phyloP scores from a whole-genome alignment of 2,329 filamentous ascomycete genomes.

The Ceratocystis cacaofunesta region DNA sequence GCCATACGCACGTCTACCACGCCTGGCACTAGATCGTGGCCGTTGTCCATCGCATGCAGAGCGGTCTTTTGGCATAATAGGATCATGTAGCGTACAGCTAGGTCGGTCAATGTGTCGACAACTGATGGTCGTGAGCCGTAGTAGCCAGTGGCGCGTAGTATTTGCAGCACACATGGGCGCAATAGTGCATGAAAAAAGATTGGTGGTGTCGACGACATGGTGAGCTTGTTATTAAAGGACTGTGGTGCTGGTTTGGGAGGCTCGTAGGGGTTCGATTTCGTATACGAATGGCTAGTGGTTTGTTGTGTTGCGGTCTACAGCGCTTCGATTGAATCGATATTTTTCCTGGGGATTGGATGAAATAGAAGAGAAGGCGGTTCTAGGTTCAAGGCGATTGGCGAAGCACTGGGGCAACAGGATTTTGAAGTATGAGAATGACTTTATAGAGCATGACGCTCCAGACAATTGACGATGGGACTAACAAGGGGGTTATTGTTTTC shows the following conservation, averaged over 20 bases:
- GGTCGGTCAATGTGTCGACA: constrained; percentile 74
- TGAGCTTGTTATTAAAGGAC: constrained; percentile 11
- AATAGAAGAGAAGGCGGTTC: not conserved
- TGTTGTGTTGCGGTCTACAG: not conserved
- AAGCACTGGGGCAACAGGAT: not conserved
- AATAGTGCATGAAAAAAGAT: constrained; percentile 59
- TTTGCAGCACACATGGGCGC: constrained; percentile 75
- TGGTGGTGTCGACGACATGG: constrained; percentile 32
- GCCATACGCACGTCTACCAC: constrained; percentile 74
- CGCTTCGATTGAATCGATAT: not conserved
- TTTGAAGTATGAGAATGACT: not conserved
- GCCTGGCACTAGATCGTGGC: constrained; percentile 36
- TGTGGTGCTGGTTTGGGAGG: not conserved
- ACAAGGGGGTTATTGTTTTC: not conserved
- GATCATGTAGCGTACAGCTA: constrained; percentile 67
- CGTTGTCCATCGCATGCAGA: constrained; percentile 53
- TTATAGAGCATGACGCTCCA: not conserved
- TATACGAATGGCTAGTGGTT: not conserved
- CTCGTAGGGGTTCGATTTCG: not conserved
- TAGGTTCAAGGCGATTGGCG: not conserved
- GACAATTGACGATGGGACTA: not conserved
- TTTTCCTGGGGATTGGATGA: not conserved
- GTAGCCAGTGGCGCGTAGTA: constrained; percentile 82
- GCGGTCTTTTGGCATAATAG: constrained; percentile 60
- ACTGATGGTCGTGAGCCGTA: constrained; percentile 68